These are phyloP conservation scores for Posidonia oceanica DNA, from an alignment of 116 monocot genomes.

Conservation along the genomic window DNA sequence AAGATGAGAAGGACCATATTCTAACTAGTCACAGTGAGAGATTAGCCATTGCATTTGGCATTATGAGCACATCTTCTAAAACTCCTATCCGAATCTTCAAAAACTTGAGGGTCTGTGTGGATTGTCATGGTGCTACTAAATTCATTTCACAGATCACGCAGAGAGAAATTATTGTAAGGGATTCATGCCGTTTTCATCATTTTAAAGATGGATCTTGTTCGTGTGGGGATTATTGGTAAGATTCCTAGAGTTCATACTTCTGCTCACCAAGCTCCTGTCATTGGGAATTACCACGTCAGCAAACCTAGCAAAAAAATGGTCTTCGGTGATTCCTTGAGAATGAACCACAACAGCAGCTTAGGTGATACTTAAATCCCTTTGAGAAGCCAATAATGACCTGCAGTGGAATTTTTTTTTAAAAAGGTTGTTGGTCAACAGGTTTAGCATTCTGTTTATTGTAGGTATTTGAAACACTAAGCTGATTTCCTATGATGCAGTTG, in stretches of 20 bases:
- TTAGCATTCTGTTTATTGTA: no score
- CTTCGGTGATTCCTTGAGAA: no score
- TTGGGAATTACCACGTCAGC: no score
- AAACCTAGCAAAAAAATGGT: no score
- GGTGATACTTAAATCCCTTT: no score
- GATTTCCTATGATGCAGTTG: no score
- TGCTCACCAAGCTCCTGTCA: not conserved
- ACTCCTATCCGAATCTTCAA: constrained; percentile 25
- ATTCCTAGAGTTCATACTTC: not conserved
- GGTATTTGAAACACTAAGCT: no score
- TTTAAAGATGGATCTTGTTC: constrained; percentile 33
- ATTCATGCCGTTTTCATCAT: constrained; percentile 42
- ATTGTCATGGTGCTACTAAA: constrained; percentile 35
- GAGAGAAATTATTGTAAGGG: constrained; percentile 37
- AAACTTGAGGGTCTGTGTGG: constrained; percentile 35
- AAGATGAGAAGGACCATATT: constrained; percentile 35
- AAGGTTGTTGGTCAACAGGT: no score
- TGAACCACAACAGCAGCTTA: no score
- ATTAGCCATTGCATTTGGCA: constrained; percentile 31
- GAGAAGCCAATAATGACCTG: no score
- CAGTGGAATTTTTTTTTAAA: no score
- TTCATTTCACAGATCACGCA: constrained; percentile 30
- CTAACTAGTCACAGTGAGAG: constrained; percentile 33
- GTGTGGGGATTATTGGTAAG: constrained; percentile 41
- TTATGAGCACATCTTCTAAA: constrained; percentile 18